Conservation (phyloP, 805 yeast species). For the Candida ovalis region DNA sequence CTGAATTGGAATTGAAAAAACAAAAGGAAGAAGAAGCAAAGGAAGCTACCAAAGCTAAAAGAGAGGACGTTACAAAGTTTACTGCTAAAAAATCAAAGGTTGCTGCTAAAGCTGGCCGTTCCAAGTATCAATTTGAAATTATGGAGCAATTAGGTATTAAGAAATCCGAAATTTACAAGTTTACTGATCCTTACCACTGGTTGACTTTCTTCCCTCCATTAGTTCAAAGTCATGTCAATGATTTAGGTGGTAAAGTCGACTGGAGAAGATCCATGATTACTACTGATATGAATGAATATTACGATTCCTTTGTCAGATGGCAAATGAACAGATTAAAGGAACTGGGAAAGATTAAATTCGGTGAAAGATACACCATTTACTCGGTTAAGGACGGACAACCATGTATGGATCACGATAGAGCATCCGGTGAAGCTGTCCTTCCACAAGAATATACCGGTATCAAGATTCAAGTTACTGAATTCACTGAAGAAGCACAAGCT, state of each 20-base stretch:
- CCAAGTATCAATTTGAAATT: constrained; percentile 92
- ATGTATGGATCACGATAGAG: constrained; percentile 98
- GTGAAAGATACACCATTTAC: constrained; percentile 96
- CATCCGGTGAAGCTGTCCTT: constrained; percentile 92
- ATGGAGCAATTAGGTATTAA: constrained; percentile 92
- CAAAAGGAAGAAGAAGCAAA: constrained; percentile 29
- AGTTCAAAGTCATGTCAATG: constrained; percentile 73
- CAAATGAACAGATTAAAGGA: constrained; percentile 86
- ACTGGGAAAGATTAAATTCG: constrained; percentile 89
- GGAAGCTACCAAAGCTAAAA: constrained; percentile 33
- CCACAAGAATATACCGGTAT: constrained; percentile 96
- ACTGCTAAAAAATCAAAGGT: constrained; percentile 92
- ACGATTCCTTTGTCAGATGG: constrained; percentile 95
- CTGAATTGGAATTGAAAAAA: constrained; percentile 29
- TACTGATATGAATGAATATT: constrained; percentile 92
- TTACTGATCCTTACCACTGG: constrained; percentile 94
- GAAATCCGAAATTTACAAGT: constrained; percentile 75
- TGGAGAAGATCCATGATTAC: constrained; percentile 97
- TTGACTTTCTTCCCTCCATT: constrained; percentile 86
- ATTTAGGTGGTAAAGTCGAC: constrained; percentile 90
- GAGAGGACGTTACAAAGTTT: constrained; percentile 85
- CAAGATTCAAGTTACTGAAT: constrained; percentile 71
- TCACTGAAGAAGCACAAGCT: constrained; percentile 53
- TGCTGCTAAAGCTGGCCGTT: constrained; percentile 88
- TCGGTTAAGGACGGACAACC: constrained; percentile 99